phyloP scores from a whole-genome alignment of 495 filamentous ascomycete genomes.

The Podospora conica region DNA sequence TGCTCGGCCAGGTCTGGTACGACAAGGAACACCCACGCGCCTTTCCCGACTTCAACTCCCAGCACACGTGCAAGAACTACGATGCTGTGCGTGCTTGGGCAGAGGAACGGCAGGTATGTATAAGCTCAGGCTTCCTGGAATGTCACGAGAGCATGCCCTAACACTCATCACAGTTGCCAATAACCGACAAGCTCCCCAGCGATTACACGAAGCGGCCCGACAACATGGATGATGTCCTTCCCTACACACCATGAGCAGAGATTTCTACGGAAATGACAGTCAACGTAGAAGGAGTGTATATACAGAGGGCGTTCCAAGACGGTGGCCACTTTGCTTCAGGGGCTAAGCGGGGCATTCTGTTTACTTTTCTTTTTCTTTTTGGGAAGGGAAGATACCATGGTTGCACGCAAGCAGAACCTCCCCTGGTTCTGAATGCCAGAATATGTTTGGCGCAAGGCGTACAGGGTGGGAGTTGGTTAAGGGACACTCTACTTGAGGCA shows the following conservation, averaged over 20 bases:
- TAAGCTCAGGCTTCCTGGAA: background rate
- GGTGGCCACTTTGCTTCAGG: background rate
- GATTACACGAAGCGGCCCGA: background rate
- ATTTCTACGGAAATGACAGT: too few species aligned
- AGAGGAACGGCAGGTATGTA: conserved; percentile 35
- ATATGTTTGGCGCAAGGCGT: background rate
- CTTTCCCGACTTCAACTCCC: conserved; percentile 51
- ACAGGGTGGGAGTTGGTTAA: background rate
- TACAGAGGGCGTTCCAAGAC: background rate
- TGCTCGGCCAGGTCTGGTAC: conserved; percentile 49
- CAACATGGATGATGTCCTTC: background rate
- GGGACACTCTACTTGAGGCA: too few species aligned
- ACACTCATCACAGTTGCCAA: background rate
- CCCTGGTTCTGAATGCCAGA: background rate
- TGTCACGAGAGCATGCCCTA: background rate
- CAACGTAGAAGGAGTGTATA: background rate
- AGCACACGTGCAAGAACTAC: conserved; percentile 51
- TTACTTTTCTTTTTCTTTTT: too few species aligned
- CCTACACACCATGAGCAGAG: background rate
- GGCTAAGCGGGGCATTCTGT: background rate
- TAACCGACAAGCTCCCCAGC: background rate
- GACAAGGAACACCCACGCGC: conserved; percentile 37
- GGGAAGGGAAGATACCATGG: background rate
- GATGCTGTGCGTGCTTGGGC: conserved; percentile 48
- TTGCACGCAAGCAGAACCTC: background rate